Base-by-base conservation (phyloP, 1,284 basidiomycete genomes). In the Pisolithus thermaeus region DNA sequence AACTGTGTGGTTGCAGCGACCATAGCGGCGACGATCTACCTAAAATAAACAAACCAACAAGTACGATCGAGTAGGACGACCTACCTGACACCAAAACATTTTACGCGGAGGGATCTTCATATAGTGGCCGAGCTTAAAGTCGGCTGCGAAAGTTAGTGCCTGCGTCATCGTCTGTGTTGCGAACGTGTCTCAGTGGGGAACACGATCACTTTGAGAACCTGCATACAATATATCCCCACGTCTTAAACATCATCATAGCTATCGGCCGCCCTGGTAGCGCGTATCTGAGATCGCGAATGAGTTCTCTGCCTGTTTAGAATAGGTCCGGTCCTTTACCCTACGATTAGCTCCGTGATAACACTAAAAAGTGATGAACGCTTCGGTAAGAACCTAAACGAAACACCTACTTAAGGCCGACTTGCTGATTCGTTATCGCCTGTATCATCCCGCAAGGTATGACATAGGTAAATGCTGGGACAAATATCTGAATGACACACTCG, bases 401-500 rank as follows among this genome's bases (percentile, higher is more conserved):
- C 5, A 44, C 56, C 11, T 44, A 70, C 70, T 70, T 81, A 7
- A 79, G 59, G 1, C 72, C 74, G 38, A 79, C 66, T 54, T 79
- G 73, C 54, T 79, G 74, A 60, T 77, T 79, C 16, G 77, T 75
- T 54, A 76, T 74, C 18, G 74, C 73, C 56, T 72, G 69, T 41
- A 77, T 75, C 69, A 81, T 78, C 12, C 81, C 83, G 32, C 83
- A 70, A 1, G 83, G 82, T 18, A 84, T 70, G 39, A 76, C 70
- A 55, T 80, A 84, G n/a, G 74, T 47, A 65, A 73, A 75, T 1
- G 75, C 60, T 70, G 57, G 62, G 67, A 25, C 11, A 23, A 28
- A 12, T 7, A 3, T 7, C 35, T 5, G 25, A 4, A 6, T 7
- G 36, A 52, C 16, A 60, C 45, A 14, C 14, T 0, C 9, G 40